Evolutionary conservation across 257 asterid species (phyloP).

Genomic region (Solanum chmielewskii): DNA sequence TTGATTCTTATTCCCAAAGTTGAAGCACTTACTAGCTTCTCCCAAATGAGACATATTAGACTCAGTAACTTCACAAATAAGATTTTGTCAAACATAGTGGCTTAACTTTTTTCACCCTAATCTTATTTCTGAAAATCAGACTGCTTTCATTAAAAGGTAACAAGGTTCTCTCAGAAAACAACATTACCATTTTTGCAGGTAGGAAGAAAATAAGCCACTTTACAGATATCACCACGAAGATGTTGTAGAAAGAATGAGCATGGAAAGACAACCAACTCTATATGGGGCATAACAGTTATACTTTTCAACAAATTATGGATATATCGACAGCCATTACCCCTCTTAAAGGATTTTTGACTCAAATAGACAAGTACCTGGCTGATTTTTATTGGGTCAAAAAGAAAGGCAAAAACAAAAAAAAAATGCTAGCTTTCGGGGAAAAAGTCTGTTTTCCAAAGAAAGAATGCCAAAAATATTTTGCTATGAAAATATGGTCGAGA

Average conservation of each 20-base stretch:
- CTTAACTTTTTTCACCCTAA: background rate
- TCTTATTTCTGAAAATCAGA: no score
- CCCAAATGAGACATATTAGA: background rate
- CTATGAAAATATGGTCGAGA: background rate
- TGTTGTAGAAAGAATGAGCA: background rate
- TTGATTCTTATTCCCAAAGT: background rate
- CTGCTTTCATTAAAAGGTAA: background rate
- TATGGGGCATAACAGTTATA: no score
- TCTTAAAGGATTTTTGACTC: background rate
- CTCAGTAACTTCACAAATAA: background rate
- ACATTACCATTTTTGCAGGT: background rate
- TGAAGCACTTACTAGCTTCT: background rate
- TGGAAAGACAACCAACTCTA: background rate
- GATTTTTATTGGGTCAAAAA: background rate
- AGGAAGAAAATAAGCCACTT: background rate
- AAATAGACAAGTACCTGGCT: background rate
- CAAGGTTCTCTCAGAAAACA: background rate
- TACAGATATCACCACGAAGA: background rate
- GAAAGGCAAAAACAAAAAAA: background rate
- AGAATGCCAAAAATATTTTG: background rate
- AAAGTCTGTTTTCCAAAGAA: background rate
- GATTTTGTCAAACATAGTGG: no score
- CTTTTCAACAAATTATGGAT: no score
- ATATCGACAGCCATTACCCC: background rate
- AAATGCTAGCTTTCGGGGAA: background rate